phyloP scores from a whole-genome alignment of 2,329 filamentous ascomycete species.

The Colletotrichum godetiae region DNA sequence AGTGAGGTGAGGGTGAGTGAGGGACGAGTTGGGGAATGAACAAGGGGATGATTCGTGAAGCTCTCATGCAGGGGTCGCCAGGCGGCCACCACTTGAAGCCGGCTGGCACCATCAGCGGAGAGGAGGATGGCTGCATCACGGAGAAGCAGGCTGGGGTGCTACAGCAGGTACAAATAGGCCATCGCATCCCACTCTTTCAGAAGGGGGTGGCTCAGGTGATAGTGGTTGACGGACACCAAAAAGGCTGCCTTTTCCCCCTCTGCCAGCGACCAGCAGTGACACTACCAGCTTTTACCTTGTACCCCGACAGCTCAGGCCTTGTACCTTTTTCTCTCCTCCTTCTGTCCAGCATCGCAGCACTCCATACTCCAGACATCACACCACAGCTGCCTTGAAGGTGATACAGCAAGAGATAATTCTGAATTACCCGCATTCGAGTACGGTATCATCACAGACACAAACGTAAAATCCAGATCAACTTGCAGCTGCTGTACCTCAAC shows the following conservation, averaged over 20 bases:
- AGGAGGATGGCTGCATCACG: neutral
- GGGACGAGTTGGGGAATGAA: neutral
- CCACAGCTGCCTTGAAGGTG: neutral
- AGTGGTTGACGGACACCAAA: slow-evolving; percentile 17
- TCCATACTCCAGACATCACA: neutral
- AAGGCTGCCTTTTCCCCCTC: neutral
- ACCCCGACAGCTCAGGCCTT: neutral
- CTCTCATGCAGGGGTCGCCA: slow-evolving; percentile 7
- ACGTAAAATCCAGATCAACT: neutral
- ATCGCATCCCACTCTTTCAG: slow-evolving; percentile 31
- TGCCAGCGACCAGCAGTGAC: neutral
- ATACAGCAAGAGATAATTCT: neutral
- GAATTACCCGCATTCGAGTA: neutral
- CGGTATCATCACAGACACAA: neutral
- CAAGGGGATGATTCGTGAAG: neutral
- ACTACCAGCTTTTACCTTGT: neutral
- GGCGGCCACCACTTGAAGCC: neutral
- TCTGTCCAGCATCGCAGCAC: neutral
- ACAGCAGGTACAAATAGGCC: slow-evolving; percentile 34
- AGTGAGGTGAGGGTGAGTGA: neutral
- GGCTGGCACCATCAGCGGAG: slow-evolving; percentile 9
- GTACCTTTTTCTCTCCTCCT: neutral
- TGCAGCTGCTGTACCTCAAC: neutral
- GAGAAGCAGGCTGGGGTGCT: neutral
- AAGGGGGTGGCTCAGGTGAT: slow-evolving; percentile 25